Percentiles rank a stretch among this genome's conserved stretches.
Evolutionary conservation across 2,329 filamentous ascomycete species (phyloP).

Genomic region (Trichoderma afroharzianum): DNA sequence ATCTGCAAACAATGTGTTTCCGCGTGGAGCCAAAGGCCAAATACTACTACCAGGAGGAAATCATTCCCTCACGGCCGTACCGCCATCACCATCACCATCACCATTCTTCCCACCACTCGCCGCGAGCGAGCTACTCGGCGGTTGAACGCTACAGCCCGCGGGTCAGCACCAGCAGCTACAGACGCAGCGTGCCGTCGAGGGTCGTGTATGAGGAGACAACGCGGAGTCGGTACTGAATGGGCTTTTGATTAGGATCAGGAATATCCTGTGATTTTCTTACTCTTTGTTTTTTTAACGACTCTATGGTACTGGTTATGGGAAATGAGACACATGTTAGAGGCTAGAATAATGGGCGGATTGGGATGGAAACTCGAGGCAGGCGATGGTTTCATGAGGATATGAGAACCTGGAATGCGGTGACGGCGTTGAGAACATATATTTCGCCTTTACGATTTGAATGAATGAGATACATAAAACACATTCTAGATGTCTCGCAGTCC

Average conservation of each 20-base stretch:
- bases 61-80: constrained; percentile 43
- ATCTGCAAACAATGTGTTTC: constrained; percentile 43
- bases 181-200: constrained; percentile 10
- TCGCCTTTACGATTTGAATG: neutral
- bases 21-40: constrained; percentile 39
- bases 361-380: neutral
- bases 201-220: constrained; percentile 42
- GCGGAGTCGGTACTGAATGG: constrained; percentile 29
- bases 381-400: neutral
- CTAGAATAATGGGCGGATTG: neutral
- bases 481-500: neutral
- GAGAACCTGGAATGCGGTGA: neutral
- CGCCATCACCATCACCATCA: constrained; percentile 32
- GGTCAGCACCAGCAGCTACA: constrained; percentile 32
- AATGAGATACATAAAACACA: neutral
- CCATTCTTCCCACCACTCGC: constrained; percentile 29
- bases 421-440: neutral
- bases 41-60: constrained; percentile 56
- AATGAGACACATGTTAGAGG: neutral
- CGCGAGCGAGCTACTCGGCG: constrained; percentile 43
- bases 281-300: neutral
- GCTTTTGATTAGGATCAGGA: neutral
- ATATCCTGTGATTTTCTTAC: neutral
- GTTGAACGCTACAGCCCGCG: constrained; percentile 38
- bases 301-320: neutral